Evolutionary conservation across 2,329 filamentous ascomycete genomes (phyloP).

Genomic region (Fusarium phyllophilum): DNA sequence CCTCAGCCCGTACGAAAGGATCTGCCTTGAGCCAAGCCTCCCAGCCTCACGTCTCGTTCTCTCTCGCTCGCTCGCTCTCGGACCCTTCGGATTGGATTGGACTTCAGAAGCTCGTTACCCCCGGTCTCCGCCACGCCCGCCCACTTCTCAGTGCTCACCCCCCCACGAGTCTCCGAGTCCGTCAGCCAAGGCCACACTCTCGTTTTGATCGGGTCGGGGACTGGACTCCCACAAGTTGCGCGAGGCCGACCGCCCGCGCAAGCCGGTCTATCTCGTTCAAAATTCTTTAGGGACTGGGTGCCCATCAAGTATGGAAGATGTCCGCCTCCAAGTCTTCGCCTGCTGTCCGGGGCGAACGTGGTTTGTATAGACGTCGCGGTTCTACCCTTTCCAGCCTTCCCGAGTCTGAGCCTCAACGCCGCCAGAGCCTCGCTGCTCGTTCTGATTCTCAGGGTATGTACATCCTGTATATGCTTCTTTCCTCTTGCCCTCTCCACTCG

Average conservation of each 20-base stretch:
- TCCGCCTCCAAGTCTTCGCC: constrained; percentile 45
- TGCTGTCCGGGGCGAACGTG: constrained; percentile 42
- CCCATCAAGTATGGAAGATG: constrained; percentile 52
- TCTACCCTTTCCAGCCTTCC: constrained; percentile 39
- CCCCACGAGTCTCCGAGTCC: constrained; percentile 32
- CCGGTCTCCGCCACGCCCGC: constrained; percentile 32
- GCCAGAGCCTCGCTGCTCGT: constrained; percentile 40
- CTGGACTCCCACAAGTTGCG: constrained; percentile 34
- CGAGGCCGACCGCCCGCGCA: constrained; percentile 42
- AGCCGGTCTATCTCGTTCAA: constrained; percentile 31
- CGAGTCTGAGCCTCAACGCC: constrained; percentile 36
- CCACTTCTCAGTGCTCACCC: constrained; percentile 28
- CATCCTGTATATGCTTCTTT: not conserved
- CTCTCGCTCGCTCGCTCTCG: constrained; percentile 22
- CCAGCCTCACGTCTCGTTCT: constrained; percentile 31
- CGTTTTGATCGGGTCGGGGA: constrained; percentile 38
- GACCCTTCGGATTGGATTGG: constrained; percentile 37
- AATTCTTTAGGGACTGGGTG: constrained; percentile 35
- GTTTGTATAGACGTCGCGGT: constrained; percentile 41
- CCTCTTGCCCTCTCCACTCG: constrained; percentile 2
- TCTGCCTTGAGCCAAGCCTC: constrained; percentile 17
- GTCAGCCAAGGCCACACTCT: constrained; percentile 34
- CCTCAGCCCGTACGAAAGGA: not conserved
- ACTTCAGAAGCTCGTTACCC: constrained; percentile 16
- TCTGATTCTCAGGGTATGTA: constrained; percentile 48